Evolutionary conservation across 2,329 filamentous ascomycete species (phyloP), one percentile per base, ranked within the genome.

Genomic region (Tolypocladium guangdongense): DNA sequence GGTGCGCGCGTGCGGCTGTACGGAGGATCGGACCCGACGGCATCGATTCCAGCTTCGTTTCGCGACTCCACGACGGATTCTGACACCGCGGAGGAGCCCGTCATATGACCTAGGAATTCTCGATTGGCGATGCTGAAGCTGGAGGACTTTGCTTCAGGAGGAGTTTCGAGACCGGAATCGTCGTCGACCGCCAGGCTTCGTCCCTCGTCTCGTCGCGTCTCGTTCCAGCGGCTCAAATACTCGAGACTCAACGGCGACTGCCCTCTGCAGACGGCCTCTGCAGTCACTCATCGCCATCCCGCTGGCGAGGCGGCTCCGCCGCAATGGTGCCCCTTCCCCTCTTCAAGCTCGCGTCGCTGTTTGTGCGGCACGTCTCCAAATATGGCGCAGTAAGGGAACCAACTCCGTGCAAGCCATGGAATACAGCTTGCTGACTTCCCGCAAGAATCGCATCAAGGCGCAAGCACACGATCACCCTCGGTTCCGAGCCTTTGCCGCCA

Each of bases 291-390:
- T 47, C 27, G 43, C 27, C 43, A 12, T 10, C 10, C 8, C 39
- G 39, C 39, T 16, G 39, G 33, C 45, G 33, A 54, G 52, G 48
- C 54, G 48, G 30, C 53, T 45, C 48, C 52, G 47, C 24, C 52
- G 55, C 56, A 52, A 86, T 86, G 83, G 82, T 86, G 46, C 76
- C 82, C 53, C 72, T 86, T 39, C 83, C 83, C 22, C 72, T 86
- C 20, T 86, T 86, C 70, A 86, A 86, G 71, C 79, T 86, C 59
- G 82, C 77, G 24, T 68, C 82, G 53, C 74, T 86, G 48, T 82
- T 86, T 59, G 73, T 86, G 63, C 77, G 81, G 60, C 82, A 86
- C 64, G 69, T 86, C 52, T 86, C 82, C 53, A 86, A 86, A 69
- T 86, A 86, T 74, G 82, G 82, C 63, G 82, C 83, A 53, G 82